Conservation (phyloP, 495 filamentous ascomycete species). For the Talaromyces thailandensis region DNA sequence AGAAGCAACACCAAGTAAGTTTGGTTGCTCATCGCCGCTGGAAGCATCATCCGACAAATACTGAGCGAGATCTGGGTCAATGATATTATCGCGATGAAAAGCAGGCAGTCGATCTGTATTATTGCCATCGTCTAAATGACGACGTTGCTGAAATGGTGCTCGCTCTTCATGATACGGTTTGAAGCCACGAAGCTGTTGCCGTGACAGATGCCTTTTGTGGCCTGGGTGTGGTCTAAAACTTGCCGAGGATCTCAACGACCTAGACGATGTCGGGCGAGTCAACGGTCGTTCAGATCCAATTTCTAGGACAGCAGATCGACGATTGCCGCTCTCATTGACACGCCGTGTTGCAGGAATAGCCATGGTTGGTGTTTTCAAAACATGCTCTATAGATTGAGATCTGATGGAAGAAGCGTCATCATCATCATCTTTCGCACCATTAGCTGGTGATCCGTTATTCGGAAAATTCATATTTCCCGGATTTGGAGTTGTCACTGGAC, state of each 20-base stretch:
- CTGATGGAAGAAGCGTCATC: constrained; percentile 36
- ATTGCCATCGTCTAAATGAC: constrained; percentile 51
- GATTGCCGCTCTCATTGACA: constrained; percentile 70
- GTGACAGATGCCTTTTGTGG: constrained; percentile 77
- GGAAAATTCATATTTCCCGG: constrained; percentile 17
- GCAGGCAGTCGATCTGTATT: constrained; percentile 66
- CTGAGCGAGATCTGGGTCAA: constrained; percentile 89
- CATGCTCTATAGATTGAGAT: constrained; percentile 38
- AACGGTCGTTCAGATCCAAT: constrained; percentile 68
- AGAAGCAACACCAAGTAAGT: constrained; percentile 67
- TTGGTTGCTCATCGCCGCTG: constrained; percentile 86
- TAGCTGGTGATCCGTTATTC: neutral
- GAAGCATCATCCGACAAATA: constrained; percentile 94
- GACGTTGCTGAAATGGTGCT: constrained; percentile 73
- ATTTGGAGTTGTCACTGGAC: constrained; percentile 27
- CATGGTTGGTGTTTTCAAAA: constrained; percentile 54
- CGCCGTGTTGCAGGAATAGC: constrained; percentile 81
- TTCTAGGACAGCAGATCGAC: constrained; percentile 82
- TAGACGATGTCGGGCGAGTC: constrained; percentile 77
- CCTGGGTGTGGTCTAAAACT: constrained; percentile 56
- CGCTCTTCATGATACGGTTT: constrained; percentile 61
- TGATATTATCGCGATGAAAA: constrained; percentile 96
- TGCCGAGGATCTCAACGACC: constrained; percentile 77
- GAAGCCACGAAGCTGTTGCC: constrained; percentile 62
- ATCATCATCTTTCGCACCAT: constrained; percentile 19